These are phyloP conservation scores for Russula foetens DNA, from an alignment of 768 basidiomycete genomes.

Conservation along the genomic window DNA sequence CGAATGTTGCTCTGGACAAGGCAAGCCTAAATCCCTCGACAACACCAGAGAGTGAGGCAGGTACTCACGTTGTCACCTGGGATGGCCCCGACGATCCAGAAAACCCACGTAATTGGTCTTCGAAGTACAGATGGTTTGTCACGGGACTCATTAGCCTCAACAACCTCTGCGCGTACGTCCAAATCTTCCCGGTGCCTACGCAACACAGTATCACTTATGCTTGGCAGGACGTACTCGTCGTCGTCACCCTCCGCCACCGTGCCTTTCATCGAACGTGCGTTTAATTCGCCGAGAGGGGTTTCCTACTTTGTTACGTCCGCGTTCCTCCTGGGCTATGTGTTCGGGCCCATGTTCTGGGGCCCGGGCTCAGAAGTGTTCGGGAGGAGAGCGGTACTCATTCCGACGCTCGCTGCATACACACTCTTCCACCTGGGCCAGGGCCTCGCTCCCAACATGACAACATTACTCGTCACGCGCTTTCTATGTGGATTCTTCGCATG, in stretches of 20 bases:
- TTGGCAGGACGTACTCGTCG: slow-evolving; percentile 12
- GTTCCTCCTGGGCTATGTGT: slow-evolving; percentile 12
- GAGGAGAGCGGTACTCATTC: slow-evolving; percentile 11
- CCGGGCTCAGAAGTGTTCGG: slow-evolving; percentile 18
- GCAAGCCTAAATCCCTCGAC: background rate
- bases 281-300: slow-evolving; percentile 1
- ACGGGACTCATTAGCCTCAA: background rate
- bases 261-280: background rate
- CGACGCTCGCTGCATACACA: slow-evolving; percentile 9
- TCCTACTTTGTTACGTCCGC: slow-evolving; percentile 6
- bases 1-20: background rate
- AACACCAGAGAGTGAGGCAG: background rate
- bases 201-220: background rate
- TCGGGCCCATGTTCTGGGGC: slow-evolving; percentile 18
- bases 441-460: slow-evolving; percentile 9
- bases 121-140: slow-evolving; percentile 3
- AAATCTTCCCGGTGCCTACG: background rate
- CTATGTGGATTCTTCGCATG: slow-evolving; percentile 22
- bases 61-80: slow-evolving; percentile 6
- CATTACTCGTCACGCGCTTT: slow-evolving; percentile 21
- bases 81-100: slow-evolving; percentile 4
- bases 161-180: background rate
- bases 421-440: slow-evolving; percentile 10
- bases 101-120: slow-evolving; percentile 15
- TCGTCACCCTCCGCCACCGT: slow-evolving; percentile 2